phyloP scores from a whole-genome alignment of 306 rosid species.

The Luffa aegyptiaca region DNA sequence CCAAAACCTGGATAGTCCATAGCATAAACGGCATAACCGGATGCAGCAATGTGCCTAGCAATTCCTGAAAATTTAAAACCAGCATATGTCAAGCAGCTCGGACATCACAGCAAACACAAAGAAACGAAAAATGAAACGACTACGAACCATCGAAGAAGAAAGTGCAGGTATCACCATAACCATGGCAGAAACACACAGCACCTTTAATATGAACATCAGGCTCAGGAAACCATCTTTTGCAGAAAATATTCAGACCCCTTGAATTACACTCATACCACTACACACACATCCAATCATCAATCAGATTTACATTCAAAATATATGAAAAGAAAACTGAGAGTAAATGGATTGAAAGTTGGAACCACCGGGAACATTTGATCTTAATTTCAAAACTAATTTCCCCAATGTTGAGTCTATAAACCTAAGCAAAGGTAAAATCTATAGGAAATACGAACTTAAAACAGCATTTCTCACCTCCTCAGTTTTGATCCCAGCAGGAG shows the following conservation, averaged over 20 bases:
- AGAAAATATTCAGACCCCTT: conserved; percentile 70
- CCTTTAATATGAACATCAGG: conserved; percentile 47
- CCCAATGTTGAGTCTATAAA: background rate
- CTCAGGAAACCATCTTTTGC: conserved; percentile 79
- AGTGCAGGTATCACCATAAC: conserved; percentile 94
- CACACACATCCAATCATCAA: conserved; percentile 8
- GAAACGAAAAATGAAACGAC: background rate
- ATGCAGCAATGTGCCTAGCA: conserved; percentile 65
- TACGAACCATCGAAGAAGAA: conserved; percentile 87
- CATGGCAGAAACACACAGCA: conserved; percentile 80
- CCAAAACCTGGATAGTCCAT: conserved; percentile 90
- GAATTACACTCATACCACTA: conserved; percentile 77
- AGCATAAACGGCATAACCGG: conserved; percentile 69
- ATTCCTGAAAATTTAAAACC: conserved; percentile 36
- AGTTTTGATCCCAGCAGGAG: conserved; percentile 71
- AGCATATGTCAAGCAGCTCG: background rate
- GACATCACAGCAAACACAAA: background rate
- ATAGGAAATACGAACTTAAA: background rate
- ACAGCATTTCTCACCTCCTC: conserved; percentile 53
- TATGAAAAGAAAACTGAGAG: background rate
- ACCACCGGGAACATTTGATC: background rate
- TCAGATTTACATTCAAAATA: background rate
- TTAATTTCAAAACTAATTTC: background rate
- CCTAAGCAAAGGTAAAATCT: background rate
- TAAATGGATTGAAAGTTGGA: background rate